Evolutionary conservation across 208 protist genomes (phyloP).

Genomic region (Trypanosoma theileri): DNA sequence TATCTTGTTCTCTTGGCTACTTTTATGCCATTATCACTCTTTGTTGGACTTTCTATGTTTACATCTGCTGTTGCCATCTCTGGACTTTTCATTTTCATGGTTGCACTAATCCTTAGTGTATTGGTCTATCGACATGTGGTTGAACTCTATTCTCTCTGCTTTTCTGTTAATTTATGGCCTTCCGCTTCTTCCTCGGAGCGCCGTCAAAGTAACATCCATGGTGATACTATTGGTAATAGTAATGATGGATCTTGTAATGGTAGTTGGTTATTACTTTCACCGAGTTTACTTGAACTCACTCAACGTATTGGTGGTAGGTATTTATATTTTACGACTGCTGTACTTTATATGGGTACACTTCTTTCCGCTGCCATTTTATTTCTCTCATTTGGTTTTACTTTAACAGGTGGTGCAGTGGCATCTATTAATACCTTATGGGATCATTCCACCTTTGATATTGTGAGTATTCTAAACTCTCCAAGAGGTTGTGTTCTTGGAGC

Average conservation of each 20-base stretch:
- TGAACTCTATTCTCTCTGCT: constrained; percentile 18
- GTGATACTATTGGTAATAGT: no score
- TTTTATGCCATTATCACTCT: constrained; percentile 11
- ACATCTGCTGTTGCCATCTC: constrained; percentile 20
- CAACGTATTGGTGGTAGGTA: constrained; percentile 4
- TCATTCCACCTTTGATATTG: background rate
- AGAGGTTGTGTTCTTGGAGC: constrained; percentile 15
- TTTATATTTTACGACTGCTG: background rate
- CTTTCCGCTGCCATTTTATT: constrained; percentile 16
- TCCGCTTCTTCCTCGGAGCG: background rate
- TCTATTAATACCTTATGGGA: constrained; percentile 1
- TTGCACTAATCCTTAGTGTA: constrained; percentile 9
- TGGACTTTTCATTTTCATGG: constrained; percentile 18
- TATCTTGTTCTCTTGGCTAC: constrained; percentile 18
- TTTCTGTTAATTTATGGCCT: constrained; percentile 19
- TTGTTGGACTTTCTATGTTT: constrained; percentile 21
- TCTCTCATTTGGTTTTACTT: constrained; percentile 18
- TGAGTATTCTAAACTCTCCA: background rate
- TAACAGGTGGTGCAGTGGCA: constrained; percentile 20
- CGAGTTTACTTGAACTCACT: constrained; percentile 21
- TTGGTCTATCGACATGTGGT: constrained; percentile 25
- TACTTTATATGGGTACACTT: constrained; percentile 4
- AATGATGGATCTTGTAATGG: constrained; percentile 4
- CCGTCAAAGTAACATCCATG: background rate
- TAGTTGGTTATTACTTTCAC: constrained; percentile 21